phyloP scores from a whole-genome alignment of 495 filamentous ascomycete species.

The Penicillium pulvis region DNA sequence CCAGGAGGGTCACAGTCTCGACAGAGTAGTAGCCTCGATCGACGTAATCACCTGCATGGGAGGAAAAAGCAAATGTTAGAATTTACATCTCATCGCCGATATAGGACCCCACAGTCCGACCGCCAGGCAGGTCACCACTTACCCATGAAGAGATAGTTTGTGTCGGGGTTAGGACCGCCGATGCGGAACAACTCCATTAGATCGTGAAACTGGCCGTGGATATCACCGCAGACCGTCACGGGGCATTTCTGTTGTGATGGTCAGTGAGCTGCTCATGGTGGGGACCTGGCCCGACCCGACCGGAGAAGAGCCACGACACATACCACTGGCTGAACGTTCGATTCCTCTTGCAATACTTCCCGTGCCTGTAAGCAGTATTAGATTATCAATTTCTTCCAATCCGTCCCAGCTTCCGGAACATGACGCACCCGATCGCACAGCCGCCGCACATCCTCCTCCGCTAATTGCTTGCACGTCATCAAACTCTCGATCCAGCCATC shows the following conservation, averaged over 20 bases:
- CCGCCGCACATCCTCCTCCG: conserved; percentile 91
- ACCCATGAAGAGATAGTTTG: conserved; percentile 97
- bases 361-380: conserved; percentile 62
- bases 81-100: neutral
- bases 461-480: conserved; percentile 98
- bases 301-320: conserved; percentile 41
- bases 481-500: conserved; percentile 98
- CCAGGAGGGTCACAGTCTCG: conserved; percentile 91
- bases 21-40: conserved; percentile 97
- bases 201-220: conserved; percentile 92
- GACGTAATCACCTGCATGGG: conserved; percentile 80
- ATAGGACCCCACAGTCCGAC: conserved; percentile 18
- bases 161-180: conserved; percentile 87
- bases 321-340: conserved; percentile 98
- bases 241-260: conserved; percentile 74
- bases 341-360: conserved; percentile 95
- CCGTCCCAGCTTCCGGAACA: neutral
- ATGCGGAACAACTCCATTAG: conserved; percentile 95
- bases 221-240: conserved; percentile 91
- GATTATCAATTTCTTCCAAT: conserved; percentile 20
- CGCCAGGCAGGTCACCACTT: conserved; percentile 26
- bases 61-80: neutral
- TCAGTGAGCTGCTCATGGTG: conserved; percentile 27
- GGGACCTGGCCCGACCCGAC: conserved; percentile 19
- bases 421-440: conserved; percentile 91